Evolutionary conservation across 768 basidiomycete genomes (phyloP), one percentile per base, ranked within the genome.

Genomic region (Tulasnella sp.): DNA sequence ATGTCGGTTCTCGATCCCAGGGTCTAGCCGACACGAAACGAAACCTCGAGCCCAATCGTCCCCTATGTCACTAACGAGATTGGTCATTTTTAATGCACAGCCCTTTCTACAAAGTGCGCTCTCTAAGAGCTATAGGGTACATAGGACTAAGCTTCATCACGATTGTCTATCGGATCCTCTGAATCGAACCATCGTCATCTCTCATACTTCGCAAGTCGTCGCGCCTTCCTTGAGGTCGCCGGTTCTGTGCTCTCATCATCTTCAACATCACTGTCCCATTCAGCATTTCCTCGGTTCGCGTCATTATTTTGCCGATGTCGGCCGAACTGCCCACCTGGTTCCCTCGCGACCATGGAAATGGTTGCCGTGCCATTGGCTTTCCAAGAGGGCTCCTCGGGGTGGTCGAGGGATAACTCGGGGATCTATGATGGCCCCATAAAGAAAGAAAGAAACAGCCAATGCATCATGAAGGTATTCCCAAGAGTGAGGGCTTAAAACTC

Each of bases 181-280:
- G 61, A 58, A 61, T 61, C 61, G 17, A 61, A 17, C 61, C 61
- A 50, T 60, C 38, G 13, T 61, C 61, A 17, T n/a, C 73, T 73
- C 61, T 82, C 79, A 64, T 73, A 81, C 23, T 76, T 76, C 4
- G 82, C 80, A 49, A 80, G 66, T 53, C 79, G 70, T 23, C 76
- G 67, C 21, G 67, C 64, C 3, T 62, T 66, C 17, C 60, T 66
- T 24, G 58, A 51, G 51, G 50, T 63, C 34, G 52, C 56, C 13
- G 59, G 53, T 51, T 27, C 23, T 63, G 60, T 29, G 60, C 62
- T 24, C 55, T 63, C 34, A 55, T 60, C 34, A 38, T 44, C 42
- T 44, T 48, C 54, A 21, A 5, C 41, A 23, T 15, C 41, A 21
- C 59, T 21, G n/a, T 15, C 21, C 8, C 19, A 7, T 50, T 17